Base-by-base conservation (phyloP, 768 basidiomycete genomes). In the Plicaturopsis crispa region DNA sequence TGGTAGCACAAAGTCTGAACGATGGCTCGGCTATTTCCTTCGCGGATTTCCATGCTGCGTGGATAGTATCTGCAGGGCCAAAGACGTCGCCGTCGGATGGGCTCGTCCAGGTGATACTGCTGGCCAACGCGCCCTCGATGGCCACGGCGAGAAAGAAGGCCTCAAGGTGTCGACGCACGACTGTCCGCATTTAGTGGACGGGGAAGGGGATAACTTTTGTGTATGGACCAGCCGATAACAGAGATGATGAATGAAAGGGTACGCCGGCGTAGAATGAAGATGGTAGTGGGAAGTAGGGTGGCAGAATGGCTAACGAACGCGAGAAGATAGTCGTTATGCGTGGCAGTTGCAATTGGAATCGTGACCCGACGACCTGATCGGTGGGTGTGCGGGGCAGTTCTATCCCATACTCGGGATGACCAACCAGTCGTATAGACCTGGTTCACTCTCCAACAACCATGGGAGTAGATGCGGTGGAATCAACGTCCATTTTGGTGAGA, bases 401-500 rank as follows among this genome's bases (percentile, higher is more conserved):
- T n/a, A n/a, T n/a, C n/a, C n/a, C n/a, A n/a, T n/a, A n/a, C n/a
- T n/a, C n/a, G n/a, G n/a, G n/a, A n/a, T n/a, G n/a, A n/a, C n/a
- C n/a, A n/a, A n/a, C n/a, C n/a, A n/a, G n/a, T n/a, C n/a, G n/a
- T n/a, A n/a, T n/a, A n/a, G n/a, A n/a, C n/a, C n/a, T n/a, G n/a
- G n/a, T n/a, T n/a, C n/a, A n/a, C n/a, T n/a, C n/a, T n/a, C n/a
- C n/a, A n/a, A n/a, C n/a, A n/a, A n/a, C 31, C 43, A 68, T 63
- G 8, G 83, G 83, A 3, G 83, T 85, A 3, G 83, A 84, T 19
- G 83, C 83, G 41, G 75, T 78, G 11, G 83, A 86, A 51, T 86
- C 83, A 26, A 85, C 57, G 47, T 84, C 83, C 72, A 83, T 81
- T 44, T 65, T 69, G 4, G 49, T 32, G 17, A 66, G 60, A 10